Evolutionary conservation across 352 stramenopile genomes (phyloP).

Genomic region (Phytopythium mirpurense): DNA sequence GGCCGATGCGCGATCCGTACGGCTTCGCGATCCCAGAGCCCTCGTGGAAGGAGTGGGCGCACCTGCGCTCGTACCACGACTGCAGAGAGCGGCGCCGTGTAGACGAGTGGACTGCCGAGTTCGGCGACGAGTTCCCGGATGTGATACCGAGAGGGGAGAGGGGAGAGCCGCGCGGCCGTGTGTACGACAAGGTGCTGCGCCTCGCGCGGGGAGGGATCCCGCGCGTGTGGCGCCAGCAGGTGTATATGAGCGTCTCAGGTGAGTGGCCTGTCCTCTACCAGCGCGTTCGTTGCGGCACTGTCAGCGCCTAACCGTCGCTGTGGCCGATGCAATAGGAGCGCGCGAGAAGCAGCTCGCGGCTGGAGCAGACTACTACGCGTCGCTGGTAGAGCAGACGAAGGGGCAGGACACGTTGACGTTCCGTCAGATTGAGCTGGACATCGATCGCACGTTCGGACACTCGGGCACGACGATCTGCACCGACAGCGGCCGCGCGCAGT

Average conservation of each 20-base stretch:
- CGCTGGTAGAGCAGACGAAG: slow-evolving; percentile 38
- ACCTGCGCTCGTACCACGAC: slow-evolving; percentile 69
- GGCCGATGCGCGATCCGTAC: slow-evolving; percentile 49
- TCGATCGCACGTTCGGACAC: slow-evolving; percentile 81
- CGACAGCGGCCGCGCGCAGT: slow-evolving; percentile 33
- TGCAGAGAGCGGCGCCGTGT: slow-evolving; percentile 64
- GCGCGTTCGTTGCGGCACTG: not conserved
- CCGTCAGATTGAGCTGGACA: slow-evolving; percentile 83
- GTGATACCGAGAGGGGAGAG: slow-evolving; percentile 10
- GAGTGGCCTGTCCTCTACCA: not conserved
- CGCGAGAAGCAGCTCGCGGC: slow-evolving; percentile 51
- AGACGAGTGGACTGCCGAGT: slow-evolving; percentile 53
- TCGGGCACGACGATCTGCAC: slow-evolving; percentile 61
- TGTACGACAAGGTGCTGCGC: slow-evolving; percentile 14
- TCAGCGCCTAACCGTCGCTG: too few relatives aligned
- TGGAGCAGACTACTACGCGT: slow-evolving; percentile 39
- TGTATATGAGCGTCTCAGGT: slow-evolving; percentile 72
- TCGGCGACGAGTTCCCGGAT: slow-evolving; percentile 41
- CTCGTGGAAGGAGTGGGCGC: slow-evolving; percentile 36
- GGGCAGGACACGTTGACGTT: slow-evolving; percentile 52
- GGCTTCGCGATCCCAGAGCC: slow-evolving; percentile 54
- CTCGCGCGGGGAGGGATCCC: slow-evolving; percentile 51
- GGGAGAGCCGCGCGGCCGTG: too few relatives aligned
- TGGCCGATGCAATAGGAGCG: too few relatives aligned
- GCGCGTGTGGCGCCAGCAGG: slow-evolving; percentile 49